Evolutionary conservation across 331 rosid genomes (phyloP), one percentile per base, ranked within the genome.

Genomic region (Quercus lobata): DNA sequence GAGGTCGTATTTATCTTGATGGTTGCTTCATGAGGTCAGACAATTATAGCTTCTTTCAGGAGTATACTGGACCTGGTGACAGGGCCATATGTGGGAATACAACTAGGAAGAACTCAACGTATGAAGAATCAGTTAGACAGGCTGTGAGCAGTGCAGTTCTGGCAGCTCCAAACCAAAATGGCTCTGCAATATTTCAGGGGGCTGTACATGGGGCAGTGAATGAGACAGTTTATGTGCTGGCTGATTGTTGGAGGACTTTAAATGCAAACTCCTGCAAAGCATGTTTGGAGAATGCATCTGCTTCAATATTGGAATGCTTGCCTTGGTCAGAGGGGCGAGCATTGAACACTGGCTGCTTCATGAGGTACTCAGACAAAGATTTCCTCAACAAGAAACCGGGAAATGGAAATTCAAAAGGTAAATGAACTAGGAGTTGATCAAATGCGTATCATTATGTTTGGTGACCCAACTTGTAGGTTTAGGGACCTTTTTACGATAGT

Each of bases 11-110:
- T 78, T 90, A 72, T 84, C 89, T 93, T 8, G 99, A 93, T 62
- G 98, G 99, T 22, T 95, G 99, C 89, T 95, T 91, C 90, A 85
- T 95, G 99, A 91, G 99, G 80, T 84, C 90, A 22, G 91, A 84
- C 70, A 93, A 95, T 61, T 95, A 91, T 79, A 89, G 91, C 77
- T 95, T 95, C 72, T 90, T 80, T 69, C 60, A 82, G 10, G 97
- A 93, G 85, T 90, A 79, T 19, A 24, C 1, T 22, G 99, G 96
- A 61, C 81, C 88, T 6, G 78, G 74, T 22, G 99, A 95, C 72
- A 82, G 6, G 44, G 83, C 88, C 18, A 81, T 88, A 15, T 95
- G 99, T 69, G 92, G 89, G 53, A 90, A 90, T 82, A 79, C 78
- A 7, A 90, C 95, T 2, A 85, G 54, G 82, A 87, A 78, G 86